Percentiles rank a stretch among this genome's conserved stretches.
These are phyloP conservation scores for Alternaria burnsii DNA, from an alignment of 2,329 filamentous ascomycete species.

Conservation along the genomic window DNA sequence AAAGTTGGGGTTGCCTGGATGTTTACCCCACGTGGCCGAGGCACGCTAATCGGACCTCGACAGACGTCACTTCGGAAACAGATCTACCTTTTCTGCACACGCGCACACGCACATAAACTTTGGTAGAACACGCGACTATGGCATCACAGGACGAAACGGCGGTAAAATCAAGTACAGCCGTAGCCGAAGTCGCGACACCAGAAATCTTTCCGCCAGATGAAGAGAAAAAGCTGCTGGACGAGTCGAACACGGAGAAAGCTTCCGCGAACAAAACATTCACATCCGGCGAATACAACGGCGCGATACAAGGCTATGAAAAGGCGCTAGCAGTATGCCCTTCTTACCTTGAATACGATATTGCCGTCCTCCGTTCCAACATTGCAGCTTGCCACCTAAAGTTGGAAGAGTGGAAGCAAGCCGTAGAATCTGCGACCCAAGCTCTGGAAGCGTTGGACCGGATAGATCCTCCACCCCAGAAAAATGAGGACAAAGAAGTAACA, in stretches of 20 bases:
- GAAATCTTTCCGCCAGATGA: slow-evolving; percentile 46
- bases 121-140: slow-evolving; percentile 11
- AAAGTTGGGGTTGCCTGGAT: slow-evolving; percentile 21
- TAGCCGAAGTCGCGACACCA: slow-evolving; percentile 14
- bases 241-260: slow-evolving; percentile 77
- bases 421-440: slow-evolving; percentile 75
- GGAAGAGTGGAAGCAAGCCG: slow-evolving; percentile 83
- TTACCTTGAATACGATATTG: slow-evolving; percentile 87
- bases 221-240: slow-evolving; percentile 65
- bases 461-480: slow-evolving; percentile 47
- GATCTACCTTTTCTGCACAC: slow-evolving; percentile 15
- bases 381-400: slow-evolving; percentile 88
- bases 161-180: slow-evolving; percentile 9
- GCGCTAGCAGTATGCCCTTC: slow-evolving; percentile 80
- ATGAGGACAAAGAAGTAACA: slow-evolving; percentile 57
- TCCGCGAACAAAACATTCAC: slow-evolving; percentile 83
- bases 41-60: slow-evolving; percentile 20
- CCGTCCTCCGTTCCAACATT: slow-evolving; percentile 87
- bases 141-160: slow-evolving; percentile 9
- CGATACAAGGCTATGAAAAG: slow-evolving; percentile 82
- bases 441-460: slow-evolving; percentile 76
- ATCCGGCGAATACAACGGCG: slow-evolving; percentile 74
- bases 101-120: not conserved
- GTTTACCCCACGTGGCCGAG: slow-evolving; percentile 32
- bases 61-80: slow-evolving; percentile 36